phyloP scores from a whole-genome alignment of 352 stramenopile genomes.

The Phytophthora pisi region DNA sequence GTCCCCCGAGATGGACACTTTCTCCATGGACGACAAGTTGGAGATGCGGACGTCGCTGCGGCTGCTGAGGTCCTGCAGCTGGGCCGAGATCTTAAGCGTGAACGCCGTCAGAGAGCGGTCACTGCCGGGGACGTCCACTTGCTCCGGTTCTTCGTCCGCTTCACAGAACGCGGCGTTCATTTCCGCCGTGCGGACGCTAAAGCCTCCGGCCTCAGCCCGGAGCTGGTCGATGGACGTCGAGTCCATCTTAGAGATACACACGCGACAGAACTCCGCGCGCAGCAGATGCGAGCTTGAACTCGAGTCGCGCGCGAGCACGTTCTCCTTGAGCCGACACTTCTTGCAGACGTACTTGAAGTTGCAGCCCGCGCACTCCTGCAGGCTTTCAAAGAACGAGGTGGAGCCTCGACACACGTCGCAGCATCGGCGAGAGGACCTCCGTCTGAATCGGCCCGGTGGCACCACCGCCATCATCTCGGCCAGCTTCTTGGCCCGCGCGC shows the following conservation, averaged over 20 bases:
- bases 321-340: conserved; percentile 42
- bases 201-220: conserved; percentile 16
- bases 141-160: conserved; percentile 20
- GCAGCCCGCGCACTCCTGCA: conserved; percentile 34
- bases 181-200: conserved; percentile 12
- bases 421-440: conserved; percentile 20
- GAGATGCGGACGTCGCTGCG: conserved; percentile 30
- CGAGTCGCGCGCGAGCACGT: conserved; percentile 32
- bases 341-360: conserved; percentile 40
- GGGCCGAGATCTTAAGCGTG: conserved; percentile 38
- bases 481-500: conserved; percentile 42
- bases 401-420: conserved; percentile 41
- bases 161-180: conserved; percentile 21
- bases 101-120: conserved; percentile 39
- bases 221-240: conserved; percentile 36
- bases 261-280: conserved; percentile 38
- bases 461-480: conserved; percentile 32
- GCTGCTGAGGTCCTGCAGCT: conserved; percentile 33
- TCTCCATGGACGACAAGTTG: conserved; percentile 42
- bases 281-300: conserved; percentile 25
- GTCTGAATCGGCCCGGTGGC: conserved; percentile 11
- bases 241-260: conserved; percentile 41
- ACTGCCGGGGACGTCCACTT: conserved; percentile 34
- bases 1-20: conserved; percentile 35
- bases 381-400: conserved; percentile 36